Percentiles rank a stretch among this genome's conserved stretches.
Evolutionary conservation across 2,329 filamentous ascomycete species (phyloP).

Genomic region (Aspergillus floridensis): DNA sequence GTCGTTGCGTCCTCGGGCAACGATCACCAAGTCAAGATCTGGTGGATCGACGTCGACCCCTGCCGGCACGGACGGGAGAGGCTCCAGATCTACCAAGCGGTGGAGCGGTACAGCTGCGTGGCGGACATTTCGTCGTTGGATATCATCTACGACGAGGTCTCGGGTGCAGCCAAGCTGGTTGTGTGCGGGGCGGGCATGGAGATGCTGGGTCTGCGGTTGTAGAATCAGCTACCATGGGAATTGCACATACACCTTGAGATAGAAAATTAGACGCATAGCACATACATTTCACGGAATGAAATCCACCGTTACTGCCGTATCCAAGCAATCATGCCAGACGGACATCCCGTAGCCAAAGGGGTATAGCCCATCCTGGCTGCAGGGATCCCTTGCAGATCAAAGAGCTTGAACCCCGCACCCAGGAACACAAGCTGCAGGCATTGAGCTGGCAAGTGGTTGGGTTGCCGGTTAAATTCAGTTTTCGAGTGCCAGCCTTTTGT

Average conservation of each 20-base stretch:
- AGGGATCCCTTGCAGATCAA: background rate
- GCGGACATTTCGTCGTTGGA: slow-evolving; percentile 56
- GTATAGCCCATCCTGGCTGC: background rate
- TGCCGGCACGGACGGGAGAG: slow-evolving; percentile 17
- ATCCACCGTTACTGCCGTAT: background rate
- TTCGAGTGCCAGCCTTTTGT: background rate
- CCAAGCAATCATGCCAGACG: background rate
- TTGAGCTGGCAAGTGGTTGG: background rate
- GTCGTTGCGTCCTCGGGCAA: slow-evolving; percentile 43
- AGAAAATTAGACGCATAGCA: background rate
- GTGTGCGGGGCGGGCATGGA: slow-evolving; percentile 53
- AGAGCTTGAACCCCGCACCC: background rate
- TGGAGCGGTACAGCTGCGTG: slow-evolving; percentile 47
- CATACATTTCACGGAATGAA: no score
- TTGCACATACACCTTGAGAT: slow-evolving; percentile 5
- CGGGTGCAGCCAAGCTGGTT: slow-evolving; percentile 31
- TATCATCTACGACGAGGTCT: slow-evolving; percentile 25
- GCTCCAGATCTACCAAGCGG: slow-evolving; percentile 25
- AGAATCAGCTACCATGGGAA: slow-evolving; percentile 4
- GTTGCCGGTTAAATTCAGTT: background rate
- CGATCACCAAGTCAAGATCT: slow-evolving; percentile 48
- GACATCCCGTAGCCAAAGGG: slow-evolving; percentile 1
- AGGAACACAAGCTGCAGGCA: background rate
- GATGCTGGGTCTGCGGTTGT: slow-evolving; percentile 27
- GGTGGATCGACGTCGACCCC: slow-evolving; percentile 35